phyloP scores from a whole-genome alignment of 2,329 filamentous ascomycete species.

The Neofusicoccum cordaticola region DNA sequence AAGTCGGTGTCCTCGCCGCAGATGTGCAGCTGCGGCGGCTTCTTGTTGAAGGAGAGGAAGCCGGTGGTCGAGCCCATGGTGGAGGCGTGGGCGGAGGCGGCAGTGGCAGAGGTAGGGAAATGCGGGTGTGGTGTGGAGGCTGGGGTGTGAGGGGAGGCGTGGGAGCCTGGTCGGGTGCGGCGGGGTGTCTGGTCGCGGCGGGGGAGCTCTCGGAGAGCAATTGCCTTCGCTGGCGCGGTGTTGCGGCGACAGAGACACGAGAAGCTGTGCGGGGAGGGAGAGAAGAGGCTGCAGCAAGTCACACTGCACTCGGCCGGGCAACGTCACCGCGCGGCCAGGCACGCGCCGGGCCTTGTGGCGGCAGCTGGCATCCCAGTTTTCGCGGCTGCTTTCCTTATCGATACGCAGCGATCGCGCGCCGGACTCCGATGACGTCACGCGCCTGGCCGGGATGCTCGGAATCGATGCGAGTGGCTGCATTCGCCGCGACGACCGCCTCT shows the following conservation, averaged over 20 bases:
- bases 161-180: too few species aligned
- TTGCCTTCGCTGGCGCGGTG: too few species aligned
- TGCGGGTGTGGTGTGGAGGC: too few species aligned
- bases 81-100: background rate
- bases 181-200: too few species aligned
- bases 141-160: too few species aligned
- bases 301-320: background rate
- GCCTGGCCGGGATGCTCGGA: background rate
- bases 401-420: background rate
- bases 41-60: conserved; percentile 38
- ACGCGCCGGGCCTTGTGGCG: background rate
- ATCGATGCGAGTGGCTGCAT: background rate
- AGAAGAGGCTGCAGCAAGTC: too few species aligned
- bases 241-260: too few species aligned
- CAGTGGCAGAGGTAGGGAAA: too few species aligned
- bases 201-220: too few species aligned
- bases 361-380: conserved; percentile 1
- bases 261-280: too few species aligned
- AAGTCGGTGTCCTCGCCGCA: conserved; percentile 38
- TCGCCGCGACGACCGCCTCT: background rate
- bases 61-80: conserved; percentile 20
- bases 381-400: background rate
- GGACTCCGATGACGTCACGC: background rate
- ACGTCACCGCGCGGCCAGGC: background rate
- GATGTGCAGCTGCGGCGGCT: conserved; percentile 38